A percentile compares a stretch with the other conserved stretches of the same genome.
Evolutionary conservation across 2,329 filamentous ascomycete genomes (phyloP).

Genomic region (Cladophialophora psammophila): DNA sequence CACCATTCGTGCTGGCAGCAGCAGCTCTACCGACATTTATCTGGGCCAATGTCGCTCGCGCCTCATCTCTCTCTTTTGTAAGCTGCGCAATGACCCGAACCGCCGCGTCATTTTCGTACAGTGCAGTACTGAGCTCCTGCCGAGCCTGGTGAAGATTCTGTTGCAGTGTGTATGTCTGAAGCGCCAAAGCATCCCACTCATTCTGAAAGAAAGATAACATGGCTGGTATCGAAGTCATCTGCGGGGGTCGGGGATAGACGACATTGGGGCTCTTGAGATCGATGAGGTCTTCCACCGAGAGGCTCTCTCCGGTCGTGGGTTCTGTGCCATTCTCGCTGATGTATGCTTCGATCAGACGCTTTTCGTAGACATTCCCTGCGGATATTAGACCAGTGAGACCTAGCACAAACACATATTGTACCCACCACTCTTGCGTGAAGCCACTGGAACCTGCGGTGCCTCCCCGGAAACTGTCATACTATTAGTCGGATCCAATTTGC

Average conservation of each 20-base stretch:
- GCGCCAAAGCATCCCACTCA: constrained; percentile 93
- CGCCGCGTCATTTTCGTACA: constrained; percentile 98
- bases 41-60: constrained; percentile 84
- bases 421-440: constrained; percentile 91
- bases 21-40: constrained; percentile 70
- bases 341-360: constrained; percentile 92
- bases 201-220: constrained; percentile 95
- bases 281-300: constrained; percentile 83
- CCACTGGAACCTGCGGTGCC: constrained; percentile 91
- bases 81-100: constrained; percentile 90
- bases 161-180: constrained; percentile 90
- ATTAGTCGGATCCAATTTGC: constrained; percentile 15
- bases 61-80: constrained; percentile 91
- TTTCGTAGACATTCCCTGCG: constrained; percentile 88
- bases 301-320: constrained; percentile 84
- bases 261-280: constrained; percentile 83
- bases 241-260: constrained; percentile 87
- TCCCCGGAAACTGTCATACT: constrained; percentile 84
- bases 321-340: constrained; percentile 93
- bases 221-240: constrained; percentile 93
- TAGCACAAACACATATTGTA: constrained; percentile 37
- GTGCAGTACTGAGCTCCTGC: constrained; percentile 89
- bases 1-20: constrained; percentile 64
- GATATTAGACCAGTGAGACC: constrained; percentile 42
- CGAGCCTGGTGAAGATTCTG: constrained; percentile 88